Evolutionary conservation across 345 rosid species (phyloP), one percentile per base, ranked within the genome.

Genomic region (Syzygium aqueum): DNA sequence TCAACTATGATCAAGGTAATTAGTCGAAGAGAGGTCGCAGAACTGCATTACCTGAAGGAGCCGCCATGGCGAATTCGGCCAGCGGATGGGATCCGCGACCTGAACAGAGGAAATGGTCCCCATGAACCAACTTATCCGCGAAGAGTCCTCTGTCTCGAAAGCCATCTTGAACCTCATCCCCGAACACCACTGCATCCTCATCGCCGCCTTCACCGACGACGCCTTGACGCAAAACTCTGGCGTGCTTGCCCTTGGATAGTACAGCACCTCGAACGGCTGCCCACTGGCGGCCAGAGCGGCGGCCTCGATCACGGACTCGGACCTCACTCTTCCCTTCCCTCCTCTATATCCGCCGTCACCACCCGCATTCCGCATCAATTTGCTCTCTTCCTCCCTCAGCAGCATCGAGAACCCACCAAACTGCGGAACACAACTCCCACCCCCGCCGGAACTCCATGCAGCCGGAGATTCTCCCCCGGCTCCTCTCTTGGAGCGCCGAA

Each of bases 151-250:
- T 0, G 98, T 96, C 88, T 97, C 98, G 52, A 97, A 97, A 82
- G 99, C 92, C 99, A 97, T 97, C 93, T 97, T 97, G 90, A 97
- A 97, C 92, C 99, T 94, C 96, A 96, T 96, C 25, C 99, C 99
- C 17, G 94, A 89, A 88, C 94, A 93, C 99, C 99, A 97, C 85
- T 92, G 94, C 53, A 93, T 91, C 90, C 93, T 93, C 96, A 95
- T 94, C 33, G 98, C 98, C 14, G 93, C 88, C 91, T 88, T 92
- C 52, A 95, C 96, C 7, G 92, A 86, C 8, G 92, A 88, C 1
- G 96, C 96, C 89, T 91, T 94, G 25, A 97, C 96, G 59, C 94
- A 94, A 77, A 95, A 97, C 92, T 97, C 99, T 2, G 99, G 98
- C 16, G 95, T 93, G 87, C 96, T 93, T 3, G 94, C 96, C 51